These are phyloP conservation scores for Apostasia shenzhenica DNA, from an alignment of 106 monocot species.

Conservation along the genomic window DNA sequence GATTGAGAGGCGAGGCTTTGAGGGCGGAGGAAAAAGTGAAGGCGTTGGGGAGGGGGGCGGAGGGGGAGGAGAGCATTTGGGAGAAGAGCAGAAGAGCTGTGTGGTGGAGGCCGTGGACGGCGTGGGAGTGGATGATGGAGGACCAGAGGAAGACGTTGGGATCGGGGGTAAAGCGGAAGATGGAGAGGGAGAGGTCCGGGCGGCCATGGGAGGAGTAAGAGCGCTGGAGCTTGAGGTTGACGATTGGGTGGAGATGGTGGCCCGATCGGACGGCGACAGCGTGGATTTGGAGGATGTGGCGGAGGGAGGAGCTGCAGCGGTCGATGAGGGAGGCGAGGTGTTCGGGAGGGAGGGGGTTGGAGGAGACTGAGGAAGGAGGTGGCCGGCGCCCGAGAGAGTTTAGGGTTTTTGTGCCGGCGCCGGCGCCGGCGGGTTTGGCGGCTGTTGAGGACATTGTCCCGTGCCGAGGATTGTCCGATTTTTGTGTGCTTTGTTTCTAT, in stretches of 20 bases:
- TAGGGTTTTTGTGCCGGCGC: too few species aligned
- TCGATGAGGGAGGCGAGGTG: slow-evolving; percentile 32
- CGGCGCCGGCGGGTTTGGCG: too few species aligned
- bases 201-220: slow-evolving; percentile 47
- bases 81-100: slow-evolving; percentile 47
- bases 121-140: slow-evolving; percentile 60
- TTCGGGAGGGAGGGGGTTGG: slow-evolving; percentile 13
- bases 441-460: too few species aligned
- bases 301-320: slow-evolving; percentile 26
- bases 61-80: slow-evolving; percentile 32
- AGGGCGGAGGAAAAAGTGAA: slow-evolving; percentile 72
- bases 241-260: slow-evolving; percentile 36
- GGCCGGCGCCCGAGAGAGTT: neutral
- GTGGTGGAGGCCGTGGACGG: slow-evolving; percentile 29
- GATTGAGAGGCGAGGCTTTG: slow-evolving; percentile 29
- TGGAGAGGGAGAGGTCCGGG: slow-evolving; percentile 43
- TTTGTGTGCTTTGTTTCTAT: too few species aligned
- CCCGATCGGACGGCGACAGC: slow-evolving; percentile 53
- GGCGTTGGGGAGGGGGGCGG: slow-evolving; percentile 36
- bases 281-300: slow-evolving; percentile 46
- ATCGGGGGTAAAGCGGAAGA: slow-evolving; percentile 44
- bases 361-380: slow-evolving; percentile 2
- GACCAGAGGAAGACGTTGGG: slow-evolving; percentile 69
- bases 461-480: too few species aligned
- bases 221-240: slow-evolving; percentile 83